phyloP scores from a whole-genome alignment of 352 stramenopile genomes.

The Globisporangium ultimum region DNA sequence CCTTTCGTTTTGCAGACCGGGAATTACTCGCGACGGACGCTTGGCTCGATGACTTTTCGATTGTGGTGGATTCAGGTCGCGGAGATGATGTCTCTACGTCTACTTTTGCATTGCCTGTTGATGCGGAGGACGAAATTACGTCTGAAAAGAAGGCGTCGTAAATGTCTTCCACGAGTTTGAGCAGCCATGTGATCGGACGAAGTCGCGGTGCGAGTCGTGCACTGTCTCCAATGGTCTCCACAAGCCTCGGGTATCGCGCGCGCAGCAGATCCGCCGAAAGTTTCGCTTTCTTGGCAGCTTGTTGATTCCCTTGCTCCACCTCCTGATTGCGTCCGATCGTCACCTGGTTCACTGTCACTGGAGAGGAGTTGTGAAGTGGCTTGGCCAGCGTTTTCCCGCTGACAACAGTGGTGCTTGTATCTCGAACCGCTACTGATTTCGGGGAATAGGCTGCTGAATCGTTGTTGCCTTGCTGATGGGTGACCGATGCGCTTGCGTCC shows the following conservation, averaged over 20 bases:
- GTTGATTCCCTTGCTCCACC: background rate
- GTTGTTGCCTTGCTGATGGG: too few species aligned
- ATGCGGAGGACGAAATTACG: conserved; percentile 8
- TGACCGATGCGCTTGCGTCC: background rate
- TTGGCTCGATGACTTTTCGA: background rate
- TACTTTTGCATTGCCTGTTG: background rate
- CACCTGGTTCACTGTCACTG: background rate
- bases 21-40: background rate
- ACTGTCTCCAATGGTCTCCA: conserved; percentile 24
- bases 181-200: conserved; percentile 59
- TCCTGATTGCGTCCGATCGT: conserved; percentile 12
- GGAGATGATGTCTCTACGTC: conserved; percentile 1
- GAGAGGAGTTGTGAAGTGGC: background rate
- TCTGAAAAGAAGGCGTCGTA: conserved; percentile 55
- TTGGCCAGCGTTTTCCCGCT: conserved; percentile 2
- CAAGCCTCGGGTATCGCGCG: conserved; percentile 51
- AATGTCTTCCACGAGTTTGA: conserved; percentile 59
- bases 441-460: too few species aligned
- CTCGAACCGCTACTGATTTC: background rate
- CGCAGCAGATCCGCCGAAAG: conserved; percentile 32
- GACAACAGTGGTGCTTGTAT: background rate
- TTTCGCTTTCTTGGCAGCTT: conserved; percentile 1
- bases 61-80: background rate
- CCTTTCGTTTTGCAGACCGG: too few species aligned
- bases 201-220: conserved; percentile 21